These are phyloP conservation scores for Globisporangium echinulatum DNA, from an alignment of 352 stramenopile species.

Conservation along the genomic window DNA sequence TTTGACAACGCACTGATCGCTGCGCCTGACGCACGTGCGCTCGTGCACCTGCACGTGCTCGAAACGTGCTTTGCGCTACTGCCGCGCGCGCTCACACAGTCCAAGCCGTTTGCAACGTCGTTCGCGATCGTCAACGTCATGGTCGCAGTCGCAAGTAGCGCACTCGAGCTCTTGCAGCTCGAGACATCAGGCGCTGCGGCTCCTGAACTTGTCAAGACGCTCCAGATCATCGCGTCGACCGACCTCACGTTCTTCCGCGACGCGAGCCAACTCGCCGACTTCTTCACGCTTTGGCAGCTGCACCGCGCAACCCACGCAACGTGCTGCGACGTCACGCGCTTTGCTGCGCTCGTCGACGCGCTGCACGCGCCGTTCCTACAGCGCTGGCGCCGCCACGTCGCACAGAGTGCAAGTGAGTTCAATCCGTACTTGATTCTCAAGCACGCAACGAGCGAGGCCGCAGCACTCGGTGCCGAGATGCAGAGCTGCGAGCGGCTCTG, in stretches of 20 bases:
- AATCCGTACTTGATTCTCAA: constrained; percentile 67
- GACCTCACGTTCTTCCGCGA: constrained; percentile 61
- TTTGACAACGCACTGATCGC: constrained; percentile 10
- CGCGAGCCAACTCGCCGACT: constrained; percentile 44
- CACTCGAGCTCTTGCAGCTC: constrained; percentile 29
- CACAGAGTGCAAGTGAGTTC: constrained; percentile 44
- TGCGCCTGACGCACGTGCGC: constrained; percentile 13
- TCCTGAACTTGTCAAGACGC: constrained; percentile 44
- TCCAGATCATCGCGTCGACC: constrained; percentile 77
- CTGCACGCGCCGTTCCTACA: constrained; percentile 36
- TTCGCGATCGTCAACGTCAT: constrained; percentile 42
- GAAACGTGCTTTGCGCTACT: constrained; percentile 45
- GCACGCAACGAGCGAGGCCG: constrained; percentile 36
- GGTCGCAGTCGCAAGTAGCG: constrained; percentile 36
- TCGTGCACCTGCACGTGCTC: constrained; percentile 42
- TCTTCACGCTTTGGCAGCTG: constrained; percentile 53
- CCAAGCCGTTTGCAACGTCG: constrained; percentile 23
- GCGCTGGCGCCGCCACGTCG: constrained; percentile 38
- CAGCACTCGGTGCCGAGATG: constrained; percentile 44
- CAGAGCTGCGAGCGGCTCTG: constrained; percentile 44
- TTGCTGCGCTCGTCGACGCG: constrained; percentile 16
- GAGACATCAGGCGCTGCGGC: neutral
- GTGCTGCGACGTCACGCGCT: constrained; percentile 31
- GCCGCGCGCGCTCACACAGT: constrained; percentile 15
- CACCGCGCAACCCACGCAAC: constrained; percentile 39